Evolutionary conservation across 2,329 filamentous ascomycete species (phyloP).

Genomic region (Aspergillus ochraceus): DNA sequence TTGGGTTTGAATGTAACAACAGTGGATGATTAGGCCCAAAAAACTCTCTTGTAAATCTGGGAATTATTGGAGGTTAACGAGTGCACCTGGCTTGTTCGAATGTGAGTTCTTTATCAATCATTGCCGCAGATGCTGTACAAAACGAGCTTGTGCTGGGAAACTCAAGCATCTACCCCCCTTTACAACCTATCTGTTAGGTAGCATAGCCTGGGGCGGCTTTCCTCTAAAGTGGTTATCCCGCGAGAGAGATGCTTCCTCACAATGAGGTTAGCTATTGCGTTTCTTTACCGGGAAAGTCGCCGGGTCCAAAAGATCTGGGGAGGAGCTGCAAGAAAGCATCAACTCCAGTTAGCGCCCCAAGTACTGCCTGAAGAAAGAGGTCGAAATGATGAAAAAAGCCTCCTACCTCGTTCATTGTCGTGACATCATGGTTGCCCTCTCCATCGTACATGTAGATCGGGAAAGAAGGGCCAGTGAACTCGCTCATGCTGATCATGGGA

Average conservation of each 20-base stretch:
- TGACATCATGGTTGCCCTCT: slow-evolving; percentile 60
- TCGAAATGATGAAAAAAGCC: background rate
- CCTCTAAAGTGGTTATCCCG: too few species aligned
- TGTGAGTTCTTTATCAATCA: background rate
- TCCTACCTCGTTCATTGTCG: slow-evolving; percentile 42
- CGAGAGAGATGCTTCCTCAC: background rate
- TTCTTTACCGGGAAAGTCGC: slow-evolving; percentile 47
- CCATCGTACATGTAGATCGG: slow-evolving; percentile 94
- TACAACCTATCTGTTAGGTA: too few species aligned
- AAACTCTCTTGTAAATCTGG: too few species aligned
- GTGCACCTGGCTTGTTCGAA: background rate
- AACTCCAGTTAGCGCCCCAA: background rate
- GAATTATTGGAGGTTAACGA: background rate
- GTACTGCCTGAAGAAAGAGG: background rate
- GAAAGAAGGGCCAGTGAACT: slow-evolving; percentile 67
- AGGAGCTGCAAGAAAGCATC: slow-evolving; percentile 52
- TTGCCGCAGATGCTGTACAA: background rate
- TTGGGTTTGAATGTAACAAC: too few species aligned
- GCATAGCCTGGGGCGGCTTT: too few species aligned
- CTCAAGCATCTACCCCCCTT: background rate
- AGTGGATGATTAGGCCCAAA: too few species aligned
- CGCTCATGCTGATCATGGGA: slow-evolving; percentile 58
- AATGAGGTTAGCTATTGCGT: background rate
- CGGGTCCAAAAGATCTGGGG: slow-evolving; percentile 68
- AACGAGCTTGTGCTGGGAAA: background rate